These are phyloP conservation scores for Phytophthora ramorum DNA, from an alignment of 352 stramenopile genomes.

Conservation along the genomic window DNA sequence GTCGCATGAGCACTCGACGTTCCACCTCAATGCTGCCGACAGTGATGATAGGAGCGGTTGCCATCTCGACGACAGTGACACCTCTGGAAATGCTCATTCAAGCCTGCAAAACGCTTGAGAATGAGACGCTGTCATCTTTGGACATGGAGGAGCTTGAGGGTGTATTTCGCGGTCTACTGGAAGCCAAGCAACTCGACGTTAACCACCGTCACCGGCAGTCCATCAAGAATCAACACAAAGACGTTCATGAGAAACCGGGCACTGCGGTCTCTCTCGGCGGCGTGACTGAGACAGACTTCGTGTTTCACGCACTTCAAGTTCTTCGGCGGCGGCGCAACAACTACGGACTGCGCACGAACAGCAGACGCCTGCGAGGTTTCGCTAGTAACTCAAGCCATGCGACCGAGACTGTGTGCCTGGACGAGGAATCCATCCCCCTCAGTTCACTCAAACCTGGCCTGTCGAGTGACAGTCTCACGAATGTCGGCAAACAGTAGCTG, in stretches of 20 bases:
- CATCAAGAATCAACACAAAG: constrained; percentile 2
- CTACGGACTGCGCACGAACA: constrained; percentile 61
- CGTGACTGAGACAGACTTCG: constrained; percentile 72
- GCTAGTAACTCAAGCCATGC: neutral
- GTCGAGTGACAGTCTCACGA: constrained; percentile 20
- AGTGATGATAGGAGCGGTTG: constrained; percentile 10
- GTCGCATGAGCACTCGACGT: constrained; percentile 14
- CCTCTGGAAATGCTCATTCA: constrained; percentile 47
- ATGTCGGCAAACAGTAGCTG: constrained; percentile 16
- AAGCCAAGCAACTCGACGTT: constrained; percentile 38
- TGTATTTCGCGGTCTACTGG: constrained; percentile 44
- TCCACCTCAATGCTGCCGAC: constrained; percentile 18
- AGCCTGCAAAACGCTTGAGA: constrained; percentile 42
- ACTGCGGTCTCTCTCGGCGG: constrained; percentile 39
- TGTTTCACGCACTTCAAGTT: constrained; percentile 58
- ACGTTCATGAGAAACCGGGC: constrained; percentile 11
- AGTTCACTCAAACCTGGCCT: constrained; percentile 50
- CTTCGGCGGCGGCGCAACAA: constrained; percentile 50
- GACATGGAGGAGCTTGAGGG: constrained; percentile 54
- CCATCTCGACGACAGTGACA: constrained; percentile 15
- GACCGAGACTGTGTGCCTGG: neutral
- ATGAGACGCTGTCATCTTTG: constrained; percentile 48
- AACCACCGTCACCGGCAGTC: constrained; percentile 10
- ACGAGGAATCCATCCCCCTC: constrained; percentile 27
- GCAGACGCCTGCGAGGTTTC: constrained; percentile 24